Evolutionary conservation across 208 protist genomes (phyloP), one percentile per base, ranked within the genome.

Genomic region (Leptomonas pyrrhocoris): DNA sequence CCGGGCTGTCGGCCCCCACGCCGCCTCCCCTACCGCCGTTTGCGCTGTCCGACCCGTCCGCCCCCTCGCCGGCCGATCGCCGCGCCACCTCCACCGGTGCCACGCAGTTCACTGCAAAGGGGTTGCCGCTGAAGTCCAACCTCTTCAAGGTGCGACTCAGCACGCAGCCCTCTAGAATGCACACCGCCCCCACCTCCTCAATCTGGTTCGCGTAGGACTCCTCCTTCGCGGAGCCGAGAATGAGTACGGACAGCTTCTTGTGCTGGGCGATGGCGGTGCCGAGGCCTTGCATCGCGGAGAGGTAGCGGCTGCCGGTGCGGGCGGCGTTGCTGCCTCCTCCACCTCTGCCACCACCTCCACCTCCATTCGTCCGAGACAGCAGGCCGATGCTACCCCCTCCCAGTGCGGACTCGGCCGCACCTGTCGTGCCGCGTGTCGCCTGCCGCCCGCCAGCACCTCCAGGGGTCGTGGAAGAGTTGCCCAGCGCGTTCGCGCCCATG

Each of bases 191-290:
- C 11, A 67, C 57, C 18, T 64, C 66, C 43, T 83, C 81, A 68
- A 97, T 88, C 51, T 81, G 73, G 64, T 97, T 97, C 9, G 73
- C 78, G 77, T 96, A 93, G 12, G 84, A 73, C 50, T 96, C 89
- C 13, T 84, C 76, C 34, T 68, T 45, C 1, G 65, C 60, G 19
- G 85, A 89, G 59, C 87, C 88, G 9, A 97, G 70, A 27, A 95
- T 89, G 27, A 97, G 75, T 11, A 84, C 83, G 40, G 83, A 48
- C n/a, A 97, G 80, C 27, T 79, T 71, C 40, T 75, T 83, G 74
- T 97, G 90, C 71, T 80, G 70, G 15, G 84, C 84, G 25, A 97
- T 77, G 19, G 84, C 82, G 64, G 57, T 40, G 42, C 88, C 84
- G 12, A 97, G 73, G 19, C 57, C 62, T 56, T 87, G 80, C 40